phyloP scores from a whole-genome alignment of 2,329 filamentous ascomycete species.

The Neopestalotiopsis rosae region DNA sequence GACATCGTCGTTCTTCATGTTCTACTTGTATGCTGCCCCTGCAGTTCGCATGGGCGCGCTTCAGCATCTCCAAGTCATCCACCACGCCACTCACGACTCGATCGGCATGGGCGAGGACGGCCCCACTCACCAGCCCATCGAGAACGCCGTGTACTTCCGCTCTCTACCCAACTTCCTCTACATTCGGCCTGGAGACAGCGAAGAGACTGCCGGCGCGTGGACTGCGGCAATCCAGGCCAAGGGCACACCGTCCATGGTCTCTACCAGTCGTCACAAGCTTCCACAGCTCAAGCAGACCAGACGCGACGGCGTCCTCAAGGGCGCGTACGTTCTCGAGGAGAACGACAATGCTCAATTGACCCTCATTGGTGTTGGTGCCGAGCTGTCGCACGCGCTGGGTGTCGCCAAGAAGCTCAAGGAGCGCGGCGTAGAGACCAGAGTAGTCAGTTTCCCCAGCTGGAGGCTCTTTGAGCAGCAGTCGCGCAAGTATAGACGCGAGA shows the following conservation, averaged over 20 bases:
- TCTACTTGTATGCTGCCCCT: constrained; percentile 55
- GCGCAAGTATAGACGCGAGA: constrained; percentile 49
- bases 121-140: constrained; percentile 61
- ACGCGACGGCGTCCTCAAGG: constrained; percentile 41
- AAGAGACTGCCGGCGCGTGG: constrained; percentile 56
- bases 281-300: constrained; percentile 38
- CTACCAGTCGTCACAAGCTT: constrained; percentile 46
- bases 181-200: constrained; percentile 58
- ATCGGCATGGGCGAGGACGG: constrained; percentile 61
- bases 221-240: constrained; percentile 39
- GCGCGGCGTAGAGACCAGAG: constrained; percentile 41
- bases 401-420: constrained; percentile 42
- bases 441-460: constrained; percentile 52
- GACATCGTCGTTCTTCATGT: constrained; percentile 63
- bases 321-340: constrained; percentile 45
- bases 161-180: constrained; percentile 61
- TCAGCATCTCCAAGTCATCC: constrained; percentile 53
- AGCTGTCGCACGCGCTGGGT: constrained; percentile 48
- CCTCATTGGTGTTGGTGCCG: constrained; percentile 43
- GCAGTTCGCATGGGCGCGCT: constrained; percentile 60
- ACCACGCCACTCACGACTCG: constrained; percentile 59
- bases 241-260: constrained; percentile 48
- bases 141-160: constrained; percentile 54
- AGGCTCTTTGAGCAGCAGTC: constrained; percentile 49
- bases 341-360: constrained; percentile 43